Evolutionary conservation across 129 eudicot species (phyloP).

Genomic region (Erigeron canadensis): DNA sequence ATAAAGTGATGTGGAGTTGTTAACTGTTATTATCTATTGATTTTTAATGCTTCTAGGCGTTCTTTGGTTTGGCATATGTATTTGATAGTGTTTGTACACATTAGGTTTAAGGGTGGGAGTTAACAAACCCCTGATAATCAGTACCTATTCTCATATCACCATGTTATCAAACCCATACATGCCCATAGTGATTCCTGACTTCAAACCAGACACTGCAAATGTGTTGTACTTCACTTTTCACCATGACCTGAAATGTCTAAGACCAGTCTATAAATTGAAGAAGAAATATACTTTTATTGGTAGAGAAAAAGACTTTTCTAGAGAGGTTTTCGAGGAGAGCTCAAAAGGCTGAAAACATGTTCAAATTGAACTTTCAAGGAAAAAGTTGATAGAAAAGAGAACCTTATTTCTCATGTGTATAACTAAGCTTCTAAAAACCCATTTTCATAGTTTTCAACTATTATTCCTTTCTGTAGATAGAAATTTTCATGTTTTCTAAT

Average conservation of each 20-base stretch:
- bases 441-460: too few relatives aligned
- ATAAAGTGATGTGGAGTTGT: neutral
- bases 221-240: conserved; percentile 11
- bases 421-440: too few relatives aligned
- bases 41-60: neutral
- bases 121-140: neutral
- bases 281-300: too few relatives aligned
- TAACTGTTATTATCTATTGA: neutral
- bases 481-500: too few relatives aligned
- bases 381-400: too few relatives aligned
- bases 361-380: too few relatives aligned
- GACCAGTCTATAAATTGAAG: too few relatives aligned
- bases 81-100: neutral
- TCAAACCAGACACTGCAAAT: neutral
- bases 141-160: neutral
- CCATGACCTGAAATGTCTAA: neutral
- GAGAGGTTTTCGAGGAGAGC: too few relatives aligned
- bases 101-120: neutral
- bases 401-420: too few relatives aligned
- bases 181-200: neutral
- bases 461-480: too few relatives aligned
- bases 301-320: too few relatives aligned
- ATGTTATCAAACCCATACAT: neutral
- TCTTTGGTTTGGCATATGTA: neutral
- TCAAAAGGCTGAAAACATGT: too few relatives aligned